Evolutionary conservation across 495 filamentous ascomycete species (phyloP).

Genomic region (Corynascus novoguineensis): DNA sequence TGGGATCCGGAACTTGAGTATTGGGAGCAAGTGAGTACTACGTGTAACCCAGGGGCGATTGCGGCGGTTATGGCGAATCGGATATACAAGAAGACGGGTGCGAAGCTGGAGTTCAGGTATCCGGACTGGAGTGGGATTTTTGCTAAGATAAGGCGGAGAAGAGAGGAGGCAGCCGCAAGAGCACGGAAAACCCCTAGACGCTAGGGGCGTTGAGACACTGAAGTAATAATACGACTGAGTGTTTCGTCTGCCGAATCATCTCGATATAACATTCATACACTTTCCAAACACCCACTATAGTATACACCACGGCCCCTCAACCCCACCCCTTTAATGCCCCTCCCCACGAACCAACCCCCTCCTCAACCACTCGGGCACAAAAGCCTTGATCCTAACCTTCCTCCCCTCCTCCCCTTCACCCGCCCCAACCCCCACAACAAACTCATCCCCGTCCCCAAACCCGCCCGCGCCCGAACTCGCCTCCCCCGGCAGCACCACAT

Average conservation of each 20-base stretch:
- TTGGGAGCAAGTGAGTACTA: constrained; percentile 5
- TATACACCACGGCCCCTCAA: not conserved
- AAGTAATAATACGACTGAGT: not conserved
- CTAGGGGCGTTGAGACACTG: not conserved
- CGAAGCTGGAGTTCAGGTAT: constrained; percentile 9
- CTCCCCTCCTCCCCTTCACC: constrained; percentile 13
- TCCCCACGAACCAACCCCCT: constrained; percentile 28
- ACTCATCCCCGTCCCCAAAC: constrained; percentile 41
- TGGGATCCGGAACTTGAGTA: constrained; percentile 13
- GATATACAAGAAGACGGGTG: constrained; percentile 1
- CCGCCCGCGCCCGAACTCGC: constrained; percentile 41
- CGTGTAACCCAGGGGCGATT: constrained; percentile 6
- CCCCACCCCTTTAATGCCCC: constrained; percentile 1
- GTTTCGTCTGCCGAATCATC: constrained; percentile 2
- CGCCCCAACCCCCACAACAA: constrained; percentile 33
- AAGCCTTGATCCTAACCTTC: constrained; percentile 71
- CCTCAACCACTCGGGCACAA: constrained; percentile 73
- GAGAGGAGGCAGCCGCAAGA: constrained; percentile 5
- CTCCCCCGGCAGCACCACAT: constrained; percentile 59
- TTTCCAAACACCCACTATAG: not conserved
- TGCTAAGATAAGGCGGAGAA: constrained; percentile 4
- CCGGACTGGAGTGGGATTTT: not conserved
- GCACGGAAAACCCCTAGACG: not conserved
- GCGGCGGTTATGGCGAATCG: constrained; percentile 3
- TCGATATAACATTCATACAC: not conserved